Percentiles rank a stretch among this genome's conserved stretches.
phyloP scores from a whole-genome alignment of 768 basidiomycete species.

The Sarcodon aspratus region DNA sequence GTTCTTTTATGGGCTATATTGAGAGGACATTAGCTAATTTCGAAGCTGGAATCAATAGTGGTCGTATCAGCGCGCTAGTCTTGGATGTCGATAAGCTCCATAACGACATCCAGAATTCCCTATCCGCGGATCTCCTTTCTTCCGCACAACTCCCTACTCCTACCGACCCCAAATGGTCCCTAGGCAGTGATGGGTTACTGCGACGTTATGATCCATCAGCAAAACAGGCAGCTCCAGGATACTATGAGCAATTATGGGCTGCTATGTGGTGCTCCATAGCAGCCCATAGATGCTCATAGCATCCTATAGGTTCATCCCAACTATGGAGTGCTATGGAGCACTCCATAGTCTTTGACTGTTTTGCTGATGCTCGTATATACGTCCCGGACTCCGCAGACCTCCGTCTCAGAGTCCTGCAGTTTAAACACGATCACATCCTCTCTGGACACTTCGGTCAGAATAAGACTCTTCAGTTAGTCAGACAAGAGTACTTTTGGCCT shows the following conservation, averaged over 20 bases:
- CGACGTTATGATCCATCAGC: constrained; percentile 4
- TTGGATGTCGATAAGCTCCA: constrained; percentile 13
- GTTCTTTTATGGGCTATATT: too few relatives aligned
- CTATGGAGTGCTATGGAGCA: too few relatives aligned
- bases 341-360: too few relatives aligned
- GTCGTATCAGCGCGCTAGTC: constrained; percentile 1
- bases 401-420: constrained; percentile 11
- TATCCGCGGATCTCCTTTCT: background rate
- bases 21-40: too few relatives aligned
- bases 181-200: constrained; percentile 4
- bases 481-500: constrained; percentile 19
- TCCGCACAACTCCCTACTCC: background rate
- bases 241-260: too few relatives aligned
- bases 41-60: too few relatives aligned
- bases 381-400: constrained; percentile 14
- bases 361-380: too few relatives aligned
- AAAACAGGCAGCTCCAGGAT: too few relatives aligned
- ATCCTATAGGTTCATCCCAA: too few relatives aligned
- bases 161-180: background rate
- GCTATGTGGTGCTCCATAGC: too few relatives aligned
- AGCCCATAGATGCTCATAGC: too few relatives aligned
- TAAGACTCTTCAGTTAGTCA: constrained; percentile 9
- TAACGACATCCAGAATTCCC: constrained; percentile 6
- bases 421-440: constrained; percentile 3
- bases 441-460: constrained; percentile 5